These are phyloP conservation scores for Penicillium steckii DNA, from an alignment of 495 filamentous ascomycete species.

Conservation along the genomic window DNA sequence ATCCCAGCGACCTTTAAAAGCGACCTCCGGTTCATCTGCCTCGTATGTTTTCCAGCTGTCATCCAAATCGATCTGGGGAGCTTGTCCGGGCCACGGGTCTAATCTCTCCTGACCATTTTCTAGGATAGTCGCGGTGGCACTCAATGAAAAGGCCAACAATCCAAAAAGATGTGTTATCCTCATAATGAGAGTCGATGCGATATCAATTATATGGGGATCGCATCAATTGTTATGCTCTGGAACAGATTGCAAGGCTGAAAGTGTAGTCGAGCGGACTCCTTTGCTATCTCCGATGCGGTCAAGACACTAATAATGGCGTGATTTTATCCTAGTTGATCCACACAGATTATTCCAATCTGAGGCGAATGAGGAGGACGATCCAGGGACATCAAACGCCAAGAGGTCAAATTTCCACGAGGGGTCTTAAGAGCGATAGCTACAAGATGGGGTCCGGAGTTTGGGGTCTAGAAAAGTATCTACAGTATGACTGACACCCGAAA, in stretches of 20 bases:
- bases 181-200: constrained; percentile 15
- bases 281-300: constrained; percentile 6
- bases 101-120: constrained; percentile 59
- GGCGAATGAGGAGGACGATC: neutral
- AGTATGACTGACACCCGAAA: neutral
- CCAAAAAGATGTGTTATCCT: constrained; percentile 9
- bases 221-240: constrained; percentile 8
- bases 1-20: constrained; percentile 71
- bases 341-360: neutral
- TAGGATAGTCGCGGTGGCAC: constrained; percentile 49
- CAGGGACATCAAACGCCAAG: neutral
- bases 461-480: neutral
- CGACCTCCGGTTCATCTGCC: constrained; percentile 57
- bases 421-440: neutral
- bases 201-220: neutral
- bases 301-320: constrained; percentile 18
- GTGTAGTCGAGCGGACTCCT: neutral
- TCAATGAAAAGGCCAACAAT: constrained; percentile 16
- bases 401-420: neutral
- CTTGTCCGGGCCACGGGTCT: constrained; percentile 37
- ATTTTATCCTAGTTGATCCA: constrained; percentile 7
- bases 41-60: constrained; percentile 50
- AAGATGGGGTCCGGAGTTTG: neutral
- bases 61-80: constrained; percentile 21
- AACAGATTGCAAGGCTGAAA: neutral